phyloP scores from a whole-genome alignment of 2,329 filamentous ascomycete species.

The Xylaria sp. region DNA sequence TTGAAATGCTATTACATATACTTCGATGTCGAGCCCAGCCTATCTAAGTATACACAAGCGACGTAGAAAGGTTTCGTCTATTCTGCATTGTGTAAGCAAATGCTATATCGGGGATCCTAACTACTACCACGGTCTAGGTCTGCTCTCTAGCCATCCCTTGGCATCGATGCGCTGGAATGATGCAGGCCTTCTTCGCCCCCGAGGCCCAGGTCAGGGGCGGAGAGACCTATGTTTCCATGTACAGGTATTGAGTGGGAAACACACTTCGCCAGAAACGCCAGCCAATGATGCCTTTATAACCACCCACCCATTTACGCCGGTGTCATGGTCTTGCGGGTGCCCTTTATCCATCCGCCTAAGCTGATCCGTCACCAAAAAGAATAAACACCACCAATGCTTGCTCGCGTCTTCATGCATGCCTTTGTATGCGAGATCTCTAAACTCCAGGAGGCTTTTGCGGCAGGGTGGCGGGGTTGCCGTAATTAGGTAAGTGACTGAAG shows the following conservation, averaged over 20 bases:
- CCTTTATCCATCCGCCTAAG: slow-evolving; percentile 32
- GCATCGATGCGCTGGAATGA: background rate
- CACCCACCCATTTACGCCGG: slow-evolving; percentile 33
- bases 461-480: slow-evolving; percentile 62
- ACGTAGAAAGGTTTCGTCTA: slow-evolving; percentile 11
- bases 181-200: slow-evolving; percentile 1
- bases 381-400: slow-evolving; percentile 37
- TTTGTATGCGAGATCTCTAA: slow-evolving; percentile 36
- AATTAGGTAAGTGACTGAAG: slow-evolving; percentile 58
- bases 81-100: slow-evolving; percentile 15
- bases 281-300: slow-evolving; percentile 32
- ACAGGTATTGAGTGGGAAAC: slow-evolving; percentile 4
- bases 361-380: slow-evolving; percentile 26
- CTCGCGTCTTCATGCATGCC: slow-evolving; percentile 31
- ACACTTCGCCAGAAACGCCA: slow-evolving; percentile 32
- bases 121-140: slow-evolving; percentile 6
- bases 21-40: background rate
- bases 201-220: background rate
- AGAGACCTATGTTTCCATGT: slow-evolving; percentile 4
- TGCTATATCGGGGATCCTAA: slow-evolving; percentile 15
- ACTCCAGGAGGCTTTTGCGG: slow-evolving; percentile 61
- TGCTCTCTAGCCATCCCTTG: slow-evolving; percentile 1
- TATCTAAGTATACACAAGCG: background rate
- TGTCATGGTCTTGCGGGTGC: slow-evolving; percentile 28
- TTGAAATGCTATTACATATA: background rate